These are phyloP conservation scores for Emmonsiellopsis sp. DNA, from an alignment of 2,329 filamentous ascomycete genomes.

Conservation along the genomic window DNA sequence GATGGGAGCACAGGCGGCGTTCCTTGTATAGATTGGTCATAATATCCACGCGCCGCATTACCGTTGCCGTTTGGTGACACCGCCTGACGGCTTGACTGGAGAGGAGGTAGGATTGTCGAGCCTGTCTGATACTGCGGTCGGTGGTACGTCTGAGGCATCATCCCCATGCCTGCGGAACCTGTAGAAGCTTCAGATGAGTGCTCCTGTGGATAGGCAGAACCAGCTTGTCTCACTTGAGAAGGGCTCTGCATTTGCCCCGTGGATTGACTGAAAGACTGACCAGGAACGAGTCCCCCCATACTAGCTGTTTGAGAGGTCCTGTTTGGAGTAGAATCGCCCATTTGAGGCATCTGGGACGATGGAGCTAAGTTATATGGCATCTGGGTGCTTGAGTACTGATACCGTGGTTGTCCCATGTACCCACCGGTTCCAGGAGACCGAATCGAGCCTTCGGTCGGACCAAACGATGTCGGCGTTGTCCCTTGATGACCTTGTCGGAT, in stretches of 20 bases:
- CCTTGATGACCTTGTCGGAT: not conserved
- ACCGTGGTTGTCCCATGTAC: constrained; percentile 19
- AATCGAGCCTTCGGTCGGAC: constrained; percentile 20
- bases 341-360: not conserved
- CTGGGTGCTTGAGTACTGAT: constrained; percentile 6
- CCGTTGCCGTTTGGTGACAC: not conserved
- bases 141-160: constrained; percentile 4
- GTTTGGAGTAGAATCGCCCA: constrained; percentile 1
- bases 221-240: constrained; percentile 3
- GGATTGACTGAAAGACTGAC: constrained; percentile 3
- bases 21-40: constrained; percentile 1
- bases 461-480: not conserved
- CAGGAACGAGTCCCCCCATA: constrained; percentile 2
- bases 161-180: constrained; percentile 2
- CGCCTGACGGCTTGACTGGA: not conserved
- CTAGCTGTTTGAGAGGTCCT: not conserved
- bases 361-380: constrained; percentile 1
- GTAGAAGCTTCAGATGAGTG: constrained; percentile 1
- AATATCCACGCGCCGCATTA: not conserved
- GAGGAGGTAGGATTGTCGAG: not conserved
- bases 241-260: constrained; percentile 2
- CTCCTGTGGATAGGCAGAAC: constrained; percentile 2
- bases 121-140: not conserved
- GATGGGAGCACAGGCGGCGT: constrained; percentile 1
- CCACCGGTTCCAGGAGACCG: constrained; percentile 15